These are phyloP conservation scores for Persicaria maculosa DNA, from an alignment of 148 eudicot genomes.

Conservation along the genomic window DNA sequence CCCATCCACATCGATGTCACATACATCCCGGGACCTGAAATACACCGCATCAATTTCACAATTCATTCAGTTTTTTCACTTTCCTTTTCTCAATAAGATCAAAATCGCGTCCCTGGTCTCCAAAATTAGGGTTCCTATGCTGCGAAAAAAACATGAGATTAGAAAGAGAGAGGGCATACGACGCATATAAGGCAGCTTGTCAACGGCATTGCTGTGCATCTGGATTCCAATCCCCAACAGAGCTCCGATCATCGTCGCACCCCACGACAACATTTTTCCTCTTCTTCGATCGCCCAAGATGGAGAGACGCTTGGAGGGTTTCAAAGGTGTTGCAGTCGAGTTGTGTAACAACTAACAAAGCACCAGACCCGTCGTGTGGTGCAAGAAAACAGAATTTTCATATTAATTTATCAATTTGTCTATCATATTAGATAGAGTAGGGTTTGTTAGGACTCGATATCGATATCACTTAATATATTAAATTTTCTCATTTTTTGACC, in stretches of 20 bases:
- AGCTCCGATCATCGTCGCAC: slow-evolving; percentile 84
- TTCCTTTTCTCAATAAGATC: neutral
- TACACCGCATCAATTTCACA: neutral
- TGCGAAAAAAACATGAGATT: neutral
- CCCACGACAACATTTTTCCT: slow-evolving; percentile 60
- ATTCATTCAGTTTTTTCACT: neutral
- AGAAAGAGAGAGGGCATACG: slow-evolving; percentile 31
- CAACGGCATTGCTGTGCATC: slow-evolving; percentile 96
- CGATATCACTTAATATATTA: no score
- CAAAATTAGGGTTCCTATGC: slow-evolving; percentile 4
- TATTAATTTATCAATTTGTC: no score
- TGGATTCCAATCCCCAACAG: slow-evolving; percentile 81
- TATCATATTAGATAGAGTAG: no score
- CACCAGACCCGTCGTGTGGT: no score
- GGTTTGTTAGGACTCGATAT: no score
- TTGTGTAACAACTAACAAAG: no score
- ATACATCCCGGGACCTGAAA: slow-evolving; percentile 95
- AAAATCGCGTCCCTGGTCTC: neutral
- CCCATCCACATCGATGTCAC: slow-evolving; percentile 81
- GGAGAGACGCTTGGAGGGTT: neutral
- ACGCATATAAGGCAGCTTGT: slow-evolving; percentile 96
- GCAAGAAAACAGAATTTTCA: no score
- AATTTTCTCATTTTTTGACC: no score
- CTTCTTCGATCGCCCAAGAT: slow-evolving; percentile 14
- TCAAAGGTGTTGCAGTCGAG: neutral